These are phyloP conservation scores for Lentinula sp. DNA, from an alignment of 768 basidiomycete genomes.

Conservation along the genomic window DNA sequence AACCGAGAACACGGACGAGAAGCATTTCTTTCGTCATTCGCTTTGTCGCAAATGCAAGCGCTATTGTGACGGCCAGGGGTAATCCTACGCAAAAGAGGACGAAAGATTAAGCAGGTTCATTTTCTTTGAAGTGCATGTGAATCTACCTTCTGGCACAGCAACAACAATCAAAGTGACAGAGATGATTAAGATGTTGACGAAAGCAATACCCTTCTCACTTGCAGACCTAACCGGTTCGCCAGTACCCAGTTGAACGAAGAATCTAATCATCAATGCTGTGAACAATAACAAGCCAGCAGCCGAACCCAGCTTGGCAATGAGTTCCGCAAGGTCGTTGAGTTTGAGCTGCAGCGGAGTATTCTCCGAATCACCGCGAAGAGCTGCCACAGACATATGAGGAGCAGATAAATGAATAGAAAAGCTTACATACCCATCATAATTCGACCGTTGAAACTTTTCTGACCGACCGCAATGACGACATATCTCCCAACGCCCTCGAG, in stretches of 20 bases:
- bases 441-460: slow-evolving; percentile 90
- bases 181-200: slow-evolving; percentile 92
- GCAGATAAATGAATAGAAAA: not conserved
- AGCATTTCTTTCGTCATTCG: slow-evolving; percentile 97
- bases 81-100: slow-evolving; percentile 40
- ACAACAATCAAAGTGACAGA: slow-evolving; percentile 88
- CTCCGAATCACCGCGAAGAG: slow-evolving; percentile 80
- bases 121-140: not conserved
- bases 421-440: slow-evolving; percentile 87
- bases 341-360: slow-evolving; percentile 93
- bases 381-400: slow-evolving; percentile 28
- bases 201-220: slow-evolving; percentile 81
- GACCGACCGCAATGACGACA: slow-evolving; percentile 88
- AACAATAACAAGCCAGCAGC: slow-evolving; percentile 81
- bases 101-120: not conserved
- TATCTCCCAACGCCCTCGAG: slow-evolving; percentile 92
- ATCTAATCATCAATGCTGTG: slow-evolving; percentile 81
- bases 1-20: slow-evolving; percentile 90
- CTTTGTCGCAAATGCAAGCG: slow-evolving; percentile 94
- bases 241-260: slow-evolving; percentile 82
- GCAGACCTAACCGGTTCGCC: slow-evolving; percentile 55
- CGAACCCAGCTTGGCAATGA: slow-evolving; percentile 90
- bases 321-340: slow-evolving; percentile 87
- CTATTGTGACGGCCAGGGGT: slow-evolving; percentile 93
- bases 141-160: slow-evolving; percentile 75